Conservation (phyloP, 1,284 basidiomycete genomes). For the Blastosporella zonata region DNA sequence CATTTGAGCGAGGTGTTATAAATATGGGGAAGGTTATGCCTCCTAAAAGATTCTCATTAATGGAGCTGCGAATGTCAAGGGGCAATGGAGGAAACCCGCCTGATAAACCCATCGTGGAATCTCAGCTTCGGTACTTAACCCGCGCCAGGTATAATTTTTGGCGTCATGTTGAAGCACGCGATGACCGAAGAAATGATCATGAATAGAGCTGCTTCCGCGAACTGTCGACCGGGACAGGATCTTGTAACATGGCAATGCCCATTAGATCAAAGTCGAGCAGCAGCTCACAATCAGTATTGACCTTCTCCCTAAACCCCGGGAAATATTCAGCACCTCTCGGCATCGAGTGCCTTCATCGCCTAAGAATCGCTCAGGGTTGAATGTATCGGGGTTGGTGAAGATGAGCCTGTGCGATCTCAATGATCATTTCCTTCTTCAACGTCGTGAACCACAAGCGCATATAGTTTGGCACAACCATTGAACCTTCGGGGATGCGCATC, state of each 20-base stretch:
- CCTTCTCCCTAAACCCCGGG: conserved; percentile 17
- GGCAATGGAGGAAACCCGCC: conserved; percentile 2
- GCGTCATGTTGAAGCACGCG: conserved; percentile 9
- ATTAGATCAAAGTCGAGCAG: neutral
- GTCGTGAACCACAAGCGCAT: conserved; percentile 4
- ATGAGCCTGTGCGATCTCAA: conserved; percentile 10
- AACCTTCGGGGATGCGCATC: conserved; percentile 19
- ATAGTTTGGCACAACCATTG: conserved; percentile 18
- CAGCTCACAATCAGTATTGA: neutral
- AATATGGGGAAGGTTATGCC: conserved; percentile 5
- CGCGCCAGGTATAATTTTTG: neutral
- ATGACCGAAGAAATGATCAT: conserved; percentile 13
- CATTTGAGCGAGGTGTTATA: conserved; percentile 7
- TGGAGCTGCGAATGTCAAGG: neutral
- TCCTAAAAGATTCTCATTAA: conserved; percentile 4
- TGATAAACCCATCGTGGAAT: conserved; percentile 10
- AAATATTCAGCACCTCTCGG: conserved; percentile 7
- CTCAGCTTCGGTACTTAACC: conserved; percentile 2
- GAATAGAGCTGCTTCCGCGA: conserved; percentile 10
- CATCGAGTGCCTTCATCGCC: conserved; percentile 6
- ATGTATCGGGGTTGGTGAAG: conserved; percentile 12
- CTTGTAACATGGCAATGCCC: neutral
- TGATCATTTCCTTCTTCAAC: neutral
- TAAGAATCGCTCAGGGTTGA: conserved; percentile 17
- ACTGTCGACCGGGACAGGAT: conserved; percentile 11